Conservation (phyloP, 1,284 basidiomycete genomes). For the Cystobasidium slooffiae region DNA sequence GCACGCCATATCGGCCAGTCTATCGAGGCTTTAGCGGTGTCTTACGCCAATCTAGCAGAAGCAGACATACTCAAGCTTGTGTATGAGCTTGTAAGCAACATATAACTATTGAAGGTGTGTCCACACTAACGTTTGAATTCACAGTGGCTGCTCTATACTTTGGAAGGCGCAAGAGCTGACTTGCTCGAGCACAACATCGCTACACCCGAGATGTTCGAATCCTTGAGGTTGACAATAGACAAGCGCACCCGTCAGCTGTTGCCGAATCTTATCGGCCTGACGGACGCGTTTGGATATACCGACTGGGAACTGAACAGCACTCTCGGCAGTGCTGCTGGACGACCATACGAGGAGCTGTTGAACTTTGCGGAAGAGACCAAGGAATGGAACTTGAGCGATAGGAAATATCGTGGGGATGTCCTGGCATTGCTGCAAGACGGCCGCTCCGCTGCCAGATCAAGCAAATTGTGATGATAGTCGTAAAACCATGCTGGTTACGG, state of each 20-base stretch:
- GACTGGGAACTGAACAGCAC: conserved; percentile 77
- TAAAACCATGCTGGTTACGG: background rate
- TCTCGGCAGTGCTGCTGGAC: conserved; percentile 44
- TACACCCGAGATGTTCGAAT: conserved; percentile 58
- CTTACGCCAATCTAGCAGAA: background rate
- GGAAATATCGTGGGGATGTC: background rate
- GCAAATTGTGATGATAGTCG: background rate
- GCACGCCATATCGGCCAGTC: background rate
- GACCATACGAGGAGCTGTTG: conserved; percentile 48
- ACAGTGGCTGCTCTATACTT: conserved; percentile 68
- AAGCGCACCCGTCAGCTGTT: conserved; percentile 64
- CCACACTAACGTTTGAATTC: background rate
- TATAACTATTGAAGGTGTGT: background rate
- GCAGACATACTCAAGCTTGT: background rate
- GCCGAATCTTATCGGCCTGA: conserved; percentile 70
- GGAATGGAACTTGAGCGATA: background rate
- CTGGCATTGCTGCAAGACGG: conserved; percentile 1
- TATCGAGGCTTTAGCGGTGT: background rate
- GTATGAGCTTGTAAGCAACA: conserved; percentile 4
- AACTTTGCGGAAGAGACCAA: conserved; percentile 31
- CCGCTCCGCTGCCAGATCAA: background rate
- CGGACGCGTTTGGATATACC: conserved; percentile 74
- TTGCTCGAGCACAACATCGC: conserved; percentile 66
- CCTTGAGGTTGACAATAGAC: conserved; percentile 65
- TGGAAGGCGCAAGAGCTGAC: conserved; percentile 65